Percentiles rank a stretch among this genome's conserved stretches.
phyloP scores from a whole-genome alignment of 768 basidiomycete species.

The Rhizopogon vulgaris region DNA sequence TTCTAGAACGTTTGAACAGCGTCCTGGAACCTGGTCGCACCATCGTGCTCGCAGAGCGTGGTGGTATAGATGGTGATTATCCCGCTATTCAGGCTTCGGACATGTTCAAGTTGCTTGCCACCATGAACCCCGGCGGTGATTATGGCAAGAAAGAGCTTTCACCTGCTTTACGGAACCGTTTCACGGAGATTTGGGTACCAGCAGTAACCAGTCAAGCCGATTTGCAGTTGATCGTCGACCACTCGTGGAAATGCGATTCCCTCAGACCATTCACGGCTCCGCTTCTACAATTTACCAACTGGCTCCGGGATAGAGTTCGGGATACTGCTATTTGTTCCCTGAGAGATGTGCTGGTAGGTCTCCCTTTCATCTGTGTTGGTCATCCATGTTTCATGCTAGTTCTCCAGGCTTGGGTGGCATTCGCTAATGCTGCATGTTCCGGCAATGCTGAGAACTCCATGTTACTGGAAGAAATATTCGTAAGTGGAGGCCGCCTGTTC shows the following conservation, averaged over 20 bases:
- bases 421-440: slow-evolving; percentile 60
- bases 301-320: slow-evolving; percentile 60
- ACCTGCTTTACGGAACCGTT: slow-evolving; percentile 92
- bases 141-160: slow-evolving; percentile 99
- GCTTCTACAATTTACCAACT: slow-evolving; percentile 74
- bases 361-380: background rate
- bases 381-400: background rate
- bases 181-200: slow-evolving; percentile 99
- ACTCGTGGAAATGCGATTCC: slow-evolving; percentile 54
- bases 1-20: slow-evolving; percentile 93
- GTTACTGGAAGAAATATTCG: slow-evolving; percentile 52
- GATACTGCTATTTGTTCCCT: slow-evolving; percentile 68
- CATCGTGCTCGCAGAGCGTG: slow-evolving; percentile 89
- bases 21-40: slow-evolving; percentile 89
- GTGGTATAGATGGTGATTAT: slow-evolving; percentile 66
- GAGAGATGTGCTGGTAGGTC: slow-evolving; percentile 80
- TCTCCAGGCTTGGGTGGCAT: slow-evolving; percentile 83
- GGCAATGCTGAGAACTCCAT: slow-evolving; percentile 26
- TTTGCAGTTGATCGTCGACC: slow-evolving; percentile 68
- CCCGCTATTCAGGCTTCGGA: slow-evolving; percentile 58
- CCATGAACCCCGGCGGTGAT: slow-evolving; percentile 99
- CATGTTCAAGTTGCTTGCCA: slow-evolving; percentile 86
- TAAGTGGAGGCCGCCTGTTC: slow-evolving; percentile 31
- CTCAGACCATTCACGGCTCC: slow-evolving; percentile 51
- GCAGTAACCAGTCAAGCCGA: slow-evolving; percentile 68